Percentiles rank a stretch among this genome's conserved stretches.
These are phyloP conservation scores for Puccinia triticina DNA, from an alignment of 1,284 basidiomycete species.

Conservation along the genomic window DNA sequence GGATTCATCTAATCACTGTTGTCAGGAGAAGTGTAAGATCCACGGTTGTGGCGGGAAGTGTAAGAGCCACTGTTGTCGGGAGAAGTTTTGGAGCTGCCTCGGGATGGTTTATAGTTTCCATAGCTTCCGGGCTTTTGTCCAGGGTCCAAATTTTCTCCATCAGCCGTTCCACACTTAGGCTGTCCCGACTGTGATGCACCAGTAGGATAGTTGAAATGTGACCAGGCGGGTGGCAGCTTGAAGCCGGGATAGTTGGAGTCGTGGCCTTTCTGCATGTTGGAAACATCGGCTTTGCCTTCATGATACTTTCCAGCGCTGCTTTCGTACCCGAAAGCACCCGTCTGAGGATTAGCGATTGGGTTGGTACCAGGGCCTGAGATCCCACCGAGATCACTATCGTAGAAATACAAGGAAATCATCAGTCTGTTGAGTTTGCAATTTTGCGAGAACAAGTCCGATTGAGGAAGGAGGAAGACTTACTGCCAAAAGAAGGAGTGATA, in stretches of 20 bases:
- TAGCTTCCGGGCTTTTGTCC: conserved; percentile 28
- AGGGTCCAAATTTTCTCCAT: conserved; percentile 27
- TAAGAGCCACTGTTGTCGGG: too few species aligned
- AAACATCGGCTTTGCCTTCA: conserved; percentile 12
- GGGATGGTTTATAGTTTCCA: conserved; percentile 22
- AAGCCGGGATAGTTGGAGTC: conserved; percentile 33
- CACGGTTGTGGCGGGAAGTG: too few species aligned
- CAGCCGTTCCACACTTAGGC: conserved; percentile 30
- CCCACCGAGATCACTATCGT: conserved; percentile 18
- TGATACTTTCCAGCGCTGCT: conserved; percentile 39
- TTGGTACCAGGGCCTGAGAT: conserved; percentile 18
- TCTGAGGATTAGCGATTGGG: conserved; percentile 29
- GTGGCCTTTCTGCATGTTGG: conserved; percentile 7
- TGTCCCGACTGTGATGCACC: background rate
- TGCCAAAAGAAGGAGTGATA: conserved; percentile 49
- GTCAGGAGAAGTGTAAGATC: too few species aligned
- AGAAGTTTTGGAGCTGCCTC: background rate
- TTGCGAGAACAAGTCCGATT: background rate
- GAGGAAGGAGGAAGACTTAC: background rate
- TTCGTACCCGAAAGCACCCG: conserved; percentile 32
- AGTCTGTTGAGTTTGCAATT: background rate
- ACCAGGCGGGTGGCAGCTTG: conserved; percentile 25
- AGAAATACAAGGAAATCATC: background rate
- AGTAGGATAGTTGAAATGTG: background rate
- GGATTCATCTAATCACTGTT: too few species aligned